Percentiles rank a stretch among this genome's conserved stretches.
Evolutionary conservation across 2,329 filamentous ascomycete genomes (phyloP).

Genomic region (Aspergillus carbonarius): DNA sequence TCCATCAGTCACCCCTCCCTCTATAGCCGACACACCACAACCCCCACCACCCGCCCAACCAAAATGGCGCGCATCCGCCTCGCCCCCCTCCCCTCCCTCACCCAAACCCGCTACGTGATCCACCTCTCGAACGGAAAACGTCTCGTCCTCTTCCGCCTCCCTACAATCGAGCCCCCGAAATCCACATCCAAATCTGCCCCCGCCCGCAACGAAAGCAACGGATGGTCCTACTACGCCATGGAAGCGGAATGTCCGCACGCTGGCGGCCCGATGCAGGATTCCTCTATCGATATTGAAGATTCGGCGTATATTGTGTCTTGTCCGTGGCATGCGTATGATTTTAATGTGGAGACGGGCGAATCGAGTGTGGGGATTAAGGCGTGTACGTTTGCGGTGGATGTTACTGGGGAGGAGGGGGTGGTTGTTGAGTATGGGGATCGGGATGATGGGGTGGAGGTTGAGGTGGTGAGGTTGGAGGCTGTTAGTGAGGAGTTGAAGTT

Average conservation of each 20-base stretch:
- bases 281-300: conserved; percentile 49
- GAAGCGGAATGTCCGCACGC: conserved; percentile 51
- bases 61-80: conserved; percentile 25
- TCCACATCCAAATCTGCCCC: conserved; percentile 16
- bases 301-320: conserved; percentile 50
- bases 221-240: conserved; percentile 51
- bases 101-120: conserved; percentile 44
- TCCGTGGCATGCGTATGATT: conserved; percentile 52
- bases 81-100: conserved; percentile 34
- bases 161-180: conserved; percentile 37
- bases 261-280: conserved; percentile 48
- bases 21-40: neutral
- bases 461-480: conserved; percentile 37
- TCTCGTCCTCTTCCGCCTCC: conserved; percentile 48
- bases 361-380: conserved; percentile 50
- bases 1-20: neutral
- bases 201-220: conserved; percentile 36
- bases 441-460: conserved; percentile 29
- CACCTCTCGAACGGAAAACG: conserved; percentile 47
- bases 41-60: neutral
- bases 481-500: conserved; percentile 49
- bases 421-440: conserved; percentile 27
- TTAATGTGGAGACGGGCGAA: conserved; percentile 51
- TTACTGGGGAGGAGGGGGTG: conserved; percentile 35
- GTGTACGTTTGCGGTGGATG: conserved; percentile 47